Evolutionary conservation across 495 filamentous ascomycete species (phyloP), one percentile per base, ranked within the genome.

Genomic region (Neurospora sp.): DNA sequence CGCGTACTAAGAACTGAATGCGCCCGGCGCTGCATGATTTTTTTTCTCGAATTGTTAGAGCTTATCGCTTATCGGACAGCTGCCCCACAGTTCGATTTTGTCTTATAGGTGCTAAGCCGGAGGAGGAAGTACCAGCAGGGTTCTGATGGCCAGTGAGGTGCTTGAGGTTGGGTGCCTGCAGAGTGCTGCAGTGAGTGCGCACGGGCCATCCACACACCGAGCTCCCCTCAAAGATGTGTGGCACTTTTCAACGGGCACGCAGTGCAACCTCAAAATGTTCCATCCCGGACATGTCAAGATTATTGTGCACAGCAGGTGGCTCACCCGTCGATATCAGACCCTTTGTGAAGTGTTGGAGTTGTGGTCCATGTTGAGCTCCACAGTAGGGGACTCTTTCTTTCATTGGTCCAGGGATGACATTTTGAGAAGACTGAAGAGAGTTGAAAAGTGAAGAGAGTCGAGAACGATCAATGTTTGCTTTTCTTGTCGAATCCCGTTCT

Each of bases 1-100:
- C 53, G 53, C 27, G 53, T 61, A 31, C 53, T 18, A 44, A 7
- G 16, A 44, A 18, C 14, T 35, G 6, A 35, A 66, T 66, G 53
- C 53, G 53, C 27, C 53, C 3, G 7, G 27, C 53, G 14, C 31
- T 66, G 53, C 27, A 61, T 61, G 27, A 35, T 66, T 66, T 61
- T 66, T 53, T 66, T 35, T 35, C 2, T 61, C 27, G 12, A 66
- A 66, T 66, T 66, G 53, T 37, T 66, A 66, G 53, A 18, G 16
- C 73, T 79, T 78, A 79, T 79, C 76, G 75, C 78, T 79, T 79
- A 79, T 79, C 78, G 61, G 72, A 39, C 8, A 1, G 16, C 20
- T 20, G 53, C 27, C 70, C n/a, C 39, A 66, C 53, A 35, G 27
- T 66, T 35, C 5, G 27, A 61, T 35, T 61, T 35, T 66, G 53